Percentiles rank a stretch among this genome's conserved stretches.
Conservation (phyloP, 306 rosid species). For the Prunus fruticosa region DNA sequence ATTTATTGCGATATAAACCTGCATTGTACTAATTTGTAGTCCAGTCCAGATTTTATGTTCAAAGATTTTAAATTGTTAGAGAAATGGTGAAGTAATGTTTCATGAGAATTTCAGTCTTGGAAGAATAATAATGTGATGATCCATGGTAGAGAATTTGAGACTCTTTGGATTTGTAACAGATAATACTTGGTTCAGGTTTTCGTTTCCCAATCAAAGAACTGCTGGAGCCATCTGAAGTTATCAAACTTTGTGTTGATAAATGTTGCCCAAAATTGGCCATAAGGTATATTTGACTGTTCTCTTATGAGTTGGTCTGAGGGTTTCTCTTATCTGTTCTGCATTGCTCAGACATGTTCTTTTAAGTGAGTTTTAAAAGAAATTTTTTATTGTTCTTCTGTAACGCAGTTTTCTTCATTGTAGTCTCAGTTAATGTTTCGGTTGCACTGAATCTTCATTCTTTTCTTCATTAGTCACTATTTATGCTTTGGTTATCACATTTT, state of each 20-base stretch:
- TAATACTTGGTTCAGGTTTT: constrained; percentile 64
- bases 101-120: not conserved
- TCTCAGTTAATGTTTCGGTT: not conserved
- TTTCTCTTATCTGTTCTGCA: constrained; percentile 18
- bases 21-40: not conserved
- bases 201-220: constrained; percentile 58
- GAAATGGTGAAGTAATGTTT: not conserved
- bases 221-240: constrained; percentile 60
- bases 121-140: not conserved
- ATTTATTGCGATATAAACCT: not conserved
- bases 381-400: not conserved
- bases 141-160: constrained; percentile 4
- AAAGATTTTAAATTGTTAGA: not conserved
- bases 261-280: constrained; percentile 69
- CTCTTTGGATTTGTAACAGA: constrained; percentile 27
- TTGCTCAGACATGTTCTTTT: not conserved
- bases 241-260: constrained; percentile 53
- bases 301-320: not conserved
- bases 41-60: not conserved
- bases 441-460: not conserved
- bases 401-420: not conserved
- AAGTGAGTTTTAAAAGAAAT: not conserved
- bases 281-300: constrained; percentile 60
- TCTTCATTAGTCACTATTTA: constrained; percentile 8
- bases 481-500: constrained; percentile 20